These are phyloP conservation scores for Claviceps pazoutovae DNA, from an alignment of 2,329 filamentous ascomycete genomes.

Conservation along the genomic window DNA sequence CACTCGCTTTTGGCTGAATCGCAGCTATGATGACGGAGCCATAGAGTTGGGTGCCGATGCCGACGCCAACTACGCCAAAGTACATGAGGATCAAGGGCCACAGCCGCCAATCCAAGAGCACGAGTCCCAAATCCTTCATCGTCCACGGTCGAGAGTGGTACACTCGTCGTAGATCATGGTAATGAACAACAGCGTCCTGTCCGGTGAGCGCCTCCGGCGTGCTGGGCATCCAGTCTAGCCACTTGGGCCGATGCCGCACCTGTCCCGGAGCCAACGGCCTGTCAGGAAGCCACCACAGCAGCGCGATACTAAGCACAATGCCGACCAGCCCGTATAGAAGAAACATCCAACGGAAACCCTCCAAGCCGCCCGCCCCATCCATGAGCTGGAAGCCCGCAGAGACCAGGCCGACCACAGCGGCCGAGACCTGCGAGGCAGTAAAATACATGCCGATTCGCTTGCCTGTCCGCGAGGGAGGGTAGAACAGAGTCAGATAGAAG, in stretches of 20 bases:
- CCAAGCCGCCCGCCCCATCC: conserved; percentile 62
- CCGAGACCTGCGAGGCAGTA: conserved; percentile 77
- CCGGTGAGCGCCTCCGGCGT: conserved; percentile 59
- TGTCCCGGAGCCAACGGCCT: conserved; percentile 64
- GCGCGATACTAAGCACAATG: conserved; percentile 52
- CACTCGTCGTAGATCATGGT: conserved; percentile 66
- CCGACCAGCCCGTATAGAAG: conserved; percentile 70
- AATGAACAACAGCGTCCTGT: conserved; percentile 68
- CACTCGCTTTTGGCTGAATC: conserved; percentile 60
- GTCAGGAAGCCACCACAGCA: conserved; percentile 87
- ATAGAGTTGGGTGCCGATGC: conserved; percentile 80
- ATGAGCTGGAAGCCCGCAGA: conserved; percentile 87
- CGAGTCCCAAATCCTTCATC: conserved; percentile 51
- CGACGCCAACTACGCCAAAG: conserved; percentile 85
- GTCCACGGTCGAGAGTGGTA: conserved; percentile 67
- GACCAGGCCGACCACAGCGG: conserved; percentile 76
- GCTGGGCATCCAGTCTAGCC: conserved; percentile 52
- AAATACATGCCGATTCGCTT: conserved; percentile 86
- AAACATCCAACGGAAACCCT: conserved; percentile 89
- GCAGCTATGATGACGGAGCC: conserved; percentile 73
- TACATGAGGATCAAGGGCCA: conserved; percentile 87
- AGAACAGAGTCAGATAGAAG: conserved; percentile 84
- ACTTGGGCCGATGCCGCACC: conserved; percentile 31
- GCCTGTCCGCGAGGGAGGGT: conserved; percentile 71
- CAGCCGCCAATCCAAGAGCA: conserved; percentile 73